Evolutionary conservation across 345 rosid species (phyloP).

Genomic region (Kandelia obovata): DNA sequence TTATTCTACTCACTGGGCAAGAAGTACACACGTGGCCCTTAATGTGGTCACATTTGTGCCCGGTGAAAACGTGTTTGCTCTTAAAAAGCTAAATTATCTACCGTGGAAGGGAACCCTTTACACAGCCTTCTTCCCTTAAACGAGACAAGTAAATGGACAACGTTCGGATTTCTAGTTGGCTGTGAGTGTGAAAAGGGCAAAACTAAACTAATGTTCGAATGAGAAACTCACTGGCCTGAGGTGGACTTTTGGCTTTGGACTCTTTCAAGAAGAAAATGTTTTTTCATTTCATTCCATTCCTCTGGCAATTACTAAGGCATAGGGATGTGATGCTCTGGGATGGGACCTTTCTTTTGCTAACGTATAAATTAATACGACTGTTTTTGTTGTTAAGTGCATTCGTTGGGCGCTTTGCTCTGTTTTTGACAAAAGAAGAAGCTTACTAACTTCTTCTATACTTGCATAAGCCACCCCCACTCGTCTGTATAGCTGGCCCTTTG

Average conservation of each 20-base stretch:
- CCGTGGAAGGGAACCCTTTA: constrained; percentile 25
- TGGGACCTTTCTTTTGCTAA: not conserved
- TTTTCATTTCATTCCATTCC: not conserved
- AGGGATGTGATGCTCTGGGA: not conserved
- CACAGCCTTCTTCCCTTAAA: constrained; percentile 18
- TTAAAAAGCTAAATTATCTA: constrained; percentile 9
- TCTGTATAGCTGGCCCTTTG: not conserved
- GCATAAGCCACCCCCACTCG: not conserved
- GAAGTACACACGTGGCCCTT: no score
- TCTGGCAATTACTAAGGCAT: not conserved
- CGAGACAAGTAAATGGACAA: not conserved
- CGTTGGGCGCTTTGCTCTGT: not conserved
- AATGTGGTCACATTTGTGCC: constrained; percentile 14
- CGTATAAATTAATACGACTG: not conserved
- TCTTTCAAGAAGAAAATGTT: not conserved
- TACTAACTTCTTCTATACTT: not conserved
- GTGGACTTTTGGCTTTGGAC: not conserved
- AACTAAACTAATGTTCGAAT: no score
- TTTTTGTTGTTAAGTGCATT: not conserved
- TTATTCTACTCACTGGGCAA: no score
- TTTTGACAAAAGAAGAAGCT: constrained; percentile 20
- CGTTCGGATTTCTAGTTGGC: no score
- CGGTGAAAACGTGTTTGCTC: constrained; percentile 20
- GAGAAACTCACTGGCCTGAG: not conserved
- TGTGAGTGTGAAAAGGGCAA: no score